phyloP scores from a whole-genome alignment of 257 asterid species.

The Marsdenia floribunda region DNA sequence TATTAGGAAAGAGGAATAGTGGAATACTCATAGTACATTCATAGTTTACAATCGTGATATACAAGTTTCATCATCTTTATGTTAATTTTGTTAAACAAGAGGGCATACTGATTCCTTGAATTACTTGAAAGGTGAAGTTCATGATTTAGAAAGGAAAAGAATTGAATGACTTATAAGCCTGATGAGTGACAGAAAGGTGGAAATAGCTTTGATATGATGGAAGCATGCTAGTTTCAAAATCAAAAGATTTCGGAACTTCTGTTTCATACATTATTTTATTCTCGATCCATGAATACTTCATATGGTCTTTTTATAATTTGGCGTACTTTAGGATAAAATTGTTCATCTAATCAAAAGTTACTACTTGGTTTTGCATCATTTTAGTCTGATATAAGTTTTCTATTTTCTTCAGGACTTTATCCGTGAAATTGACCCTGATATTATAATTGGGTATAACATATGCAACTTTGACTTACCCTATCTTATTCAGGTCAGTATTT shows the following conservation, averaged over 20 bases:
- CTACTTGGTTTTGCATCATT: not conserved
- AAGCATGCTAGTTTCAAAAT: not conserved
- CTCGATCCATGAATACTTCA: not conserved
- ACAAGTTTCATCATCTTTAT: not conserved
- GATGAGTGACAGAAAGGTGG: not conserved
- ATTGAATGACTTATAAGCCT: not conserved
- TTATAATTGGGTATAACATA: constrained; percentile 92
- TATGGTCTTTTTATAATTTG: not conserved
- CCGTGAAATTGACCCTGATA: constrained; percentile 96
- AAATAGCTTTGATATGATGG: not conserved
- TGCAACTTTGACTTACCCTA: constrained; percentile 98
- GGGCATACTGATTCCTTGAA: not conserved
- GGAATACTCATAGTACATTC: not conserved
- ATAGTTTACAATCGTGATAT: not conserved
- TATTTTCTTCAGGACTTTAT: constrained; percentile 57
- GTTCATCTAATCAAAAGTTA: not conserved
- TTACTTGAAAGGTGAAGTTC: not conserved
- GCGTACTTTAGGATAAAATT: not conserved
- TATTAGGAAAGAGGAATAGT: not conserved
- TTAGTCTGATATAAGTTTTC: not conserved
- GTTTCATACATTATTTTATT: not conserved
- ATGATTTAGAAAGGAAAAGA: not conserved
- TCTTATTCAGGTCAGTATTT: constrained; percentile 72
- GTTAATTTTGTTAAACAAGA: not conserved
- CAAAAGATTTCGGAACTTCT: not conserved